phyloP scores from a whole-genome alignment of 176 grass and related monocot species.

The Zizania latifolia region DNA sequence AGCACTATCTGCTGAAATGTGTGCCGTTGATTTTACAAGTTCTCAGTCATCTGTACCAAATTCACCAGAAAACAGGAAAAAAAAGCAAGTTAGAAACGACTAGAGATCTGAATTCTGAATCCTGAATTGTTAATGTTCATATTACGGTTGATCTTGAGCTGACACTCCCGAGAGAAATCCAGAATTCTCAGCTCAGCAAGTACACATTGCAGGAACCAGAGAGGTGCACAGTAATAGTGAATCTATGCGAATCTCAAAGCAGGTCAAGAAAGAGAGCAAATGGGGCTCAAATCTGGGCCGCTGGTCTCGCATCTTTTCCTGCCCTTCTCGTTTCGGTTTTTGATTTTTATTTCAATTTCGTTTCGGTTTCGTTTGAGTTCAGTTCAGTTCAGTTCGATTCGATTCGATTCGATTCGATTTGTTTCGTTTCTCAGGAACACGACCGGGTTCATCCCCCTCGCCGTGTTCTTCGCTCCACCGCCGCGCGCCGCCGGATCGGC shows the following conservation, averaged over 20 bases:
- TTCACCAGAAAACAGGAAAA: too few relatives aligned
- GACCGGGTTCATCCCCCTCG: background rate
- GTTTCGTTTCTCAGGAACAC: slow-evolving; percentile 9
- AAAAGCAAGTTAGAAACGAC: background rate
- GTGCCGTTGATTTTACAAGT: background rate
- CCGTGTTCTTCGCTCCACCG: slow-evolving; percentile 46
- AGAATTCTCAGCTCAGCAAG: too few relatives aligned
- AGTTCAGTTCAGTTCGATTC: slow-evolving; percentile 24
- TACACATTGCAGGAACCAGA: background rate
- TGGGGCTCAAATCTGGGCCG: background rate
- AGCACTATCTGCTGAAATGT: too few relatives aligned
- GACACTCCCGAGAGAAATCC: too few relatives aligned
- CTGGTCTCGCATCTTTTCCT: background rate
- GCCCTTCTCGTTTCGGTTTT: background rate
- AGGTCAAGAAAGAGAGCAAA: background rate
- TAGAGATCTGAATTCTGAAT: too few relatives aligned
- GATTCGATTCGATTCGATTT: slow-evolving; percentile 10
- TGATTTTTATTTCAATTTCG: background rate
- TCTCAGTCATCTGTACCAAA: background rate
- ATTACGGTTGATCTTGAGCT: too few relatives aligned
- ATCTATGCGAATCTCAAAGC: background rate
- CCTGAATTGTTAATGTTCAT: too few relatives aligned
- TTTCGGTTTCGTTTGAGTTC: slow-evolving; percentile 1
- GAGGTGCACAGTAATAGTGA: background rate
- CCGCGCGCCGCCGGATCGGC: slow-evolving; percentile 14